Percentiles rank a stretch among this genome's conserved stretches.
phyloP scores from a whole-genome alignment of 495 filamentous ascomycete genomes.

The Aspergillus avenaceus region DNA sequence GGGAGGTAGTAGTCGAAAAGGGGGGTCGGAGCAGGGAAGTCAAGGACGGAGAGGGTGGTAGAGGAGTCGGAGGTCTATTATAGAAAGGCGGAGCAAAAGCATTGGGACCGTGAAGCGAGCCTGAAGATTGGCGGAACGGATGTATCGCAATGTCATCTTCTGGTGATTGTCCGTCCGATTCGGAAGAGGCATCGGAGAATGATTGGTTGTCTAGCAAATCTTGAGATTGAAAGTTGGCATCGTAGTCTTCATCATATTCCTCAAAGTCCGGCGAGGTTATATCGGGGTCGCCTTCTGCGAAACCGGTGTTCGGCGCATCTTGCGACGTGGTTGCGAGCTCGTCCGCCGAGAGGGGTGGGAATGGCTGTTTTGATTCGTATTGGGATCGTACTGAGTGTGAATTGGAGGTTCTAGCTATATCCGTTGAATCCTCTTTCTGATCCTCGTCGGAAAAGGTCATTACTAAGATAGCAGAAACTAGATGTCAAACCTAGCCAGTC shows the following conservation, averaged over 20 bases:
- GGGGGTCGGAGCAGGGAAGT: constrained; percentile 88
- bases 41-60: constrained; percentile 89
- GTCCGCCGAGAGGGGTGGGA: constrained; percentile 33
- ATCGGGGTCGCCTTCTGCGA: neutral
- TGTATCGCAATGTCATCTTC: constrained; percentile 32
- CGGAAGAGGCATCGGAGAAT: constrained; percentile 34
- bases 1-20: constrained; percentile 66
- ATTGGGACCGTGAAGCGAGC: constrained; percentile 42
- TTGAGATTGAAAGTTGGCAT: constrained; percentile 46
- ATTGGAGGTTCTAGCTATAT: constrained; percentile 4
- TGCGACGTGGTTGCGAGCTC: constrained; percentile 20
- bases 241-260: constrained; percentile 38
- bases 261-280: constrained; percentile 20
- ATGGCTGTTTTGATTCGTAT: constrained; percentile 37
- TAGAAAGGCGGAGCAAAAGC: constrained; percentile 86
- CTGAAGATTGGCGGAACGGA: constrained; percentile 39
- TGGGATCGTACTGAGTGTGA: constrained; percentile 3
- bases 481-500: no score
- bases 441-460: constrained; percentile 11
- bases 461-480: neutral
- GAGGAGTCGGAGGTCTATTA: constrained; percentile 78
- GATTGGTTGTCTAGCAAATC: constrained; percentile 39
- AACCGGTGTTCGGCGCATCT: constrained; percentile 22
- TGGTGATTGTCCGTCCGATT: constrained; percentile 33
- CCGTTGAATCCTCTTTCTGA: constrained; percentile 8